Evolutionary conservation across 2,329 filamentous ascomycete genomes (phyloP).

Genomic region (Neonectria hederae): DNA sequence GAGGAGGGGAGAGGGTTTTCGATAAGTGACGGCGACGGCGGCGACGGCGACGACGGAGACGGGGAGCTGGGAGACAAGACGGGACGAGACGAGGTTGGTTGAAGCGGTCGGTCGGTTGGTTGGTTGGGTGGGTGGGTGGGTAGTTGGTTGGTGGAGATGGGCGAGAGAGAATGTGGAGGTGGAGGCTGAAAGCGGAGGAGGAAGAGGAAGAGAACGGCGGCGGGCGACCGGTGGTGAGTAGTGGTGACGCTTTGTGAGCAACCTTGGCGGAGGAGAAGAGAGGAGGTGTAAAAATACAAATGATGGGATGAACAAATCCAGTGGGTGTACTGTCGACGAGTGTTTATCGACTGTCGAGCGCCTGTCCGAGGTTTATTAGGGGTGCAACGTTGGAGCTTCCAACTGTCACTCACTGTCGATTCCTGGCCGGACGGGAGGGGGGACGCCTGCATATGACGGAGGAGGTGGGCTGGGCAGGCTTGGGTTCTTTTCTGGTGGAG

Average conservation of each 20-base stretch:
- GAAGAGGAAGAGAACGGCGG: neutral
- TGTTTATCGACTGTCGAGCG: neutral
- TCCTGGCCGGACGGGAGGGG: slow-evolving; percentile 12
- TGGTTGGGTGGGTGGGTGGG: slow-evolving; percentile 3
- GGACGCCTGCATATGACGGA: slow-evolving; percentile 23
- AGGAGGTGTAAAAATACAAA: slow-evolving; percentile 12
- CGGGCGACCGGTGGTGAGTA: neutral
- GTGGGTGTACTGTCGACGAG: neutral
- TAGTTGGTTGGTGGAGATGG: slow-evolving; percentile 12
- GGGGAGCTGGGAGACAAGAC: neutral
- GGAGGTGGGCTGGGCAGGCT: slow-evolving; percentile 15
- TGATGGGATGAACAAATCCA: neutral
- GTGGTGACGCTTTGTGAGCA: too few species aligned
- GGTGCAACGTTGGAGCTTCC: neutral
- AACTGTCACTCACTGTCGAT: slow-evolving; percentile 13
- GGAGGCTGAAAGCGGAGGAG: neutral
- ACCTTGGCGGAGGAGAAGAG: slow-evolving; percentile 3
- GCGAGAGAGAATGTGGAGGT: neutral
- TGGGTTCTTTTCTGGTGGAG: slow-evolving; percentile 15
- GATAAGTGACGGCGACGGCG: slow-evolving; percentile 6
- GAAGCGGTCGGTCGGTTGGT: neutral
- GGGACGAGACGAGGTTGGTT: neutral
- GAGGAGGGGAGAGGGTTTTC: slow-evolving; percentile 25
- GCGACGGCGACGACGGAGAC: slow-evolving; percentile 5
- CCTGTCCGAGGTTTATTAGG: neutral